Evolutionary conservation across 2,329 filamentous ascomycete genomes (phyloP), one percentile per base, ranked within the genome.

Genomic region (Pochonia chlamydosporia): DNA sequence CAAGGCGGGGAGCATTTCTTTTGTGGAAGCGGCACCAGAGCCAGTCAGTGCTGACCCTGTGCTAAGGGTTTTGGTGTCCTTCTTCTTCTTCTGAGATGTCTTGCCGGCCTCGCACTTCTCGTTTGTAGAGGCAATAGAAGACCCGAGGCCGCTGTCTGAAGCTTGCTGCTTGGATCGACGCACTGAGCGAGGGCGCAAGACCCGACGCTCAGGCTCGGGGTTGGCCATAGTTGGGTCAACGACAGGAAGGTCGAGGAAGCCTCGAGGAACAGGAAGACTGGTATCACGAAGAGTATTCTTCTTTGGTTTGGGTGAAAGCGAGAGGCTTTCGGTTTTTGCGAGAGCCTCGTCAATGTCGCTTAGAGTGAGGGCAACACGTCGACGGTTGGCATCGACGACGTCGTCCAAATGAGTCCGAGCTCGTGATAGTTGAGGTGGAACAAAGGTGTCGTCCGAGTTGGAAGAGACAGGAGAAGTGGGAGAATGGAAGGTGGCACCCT

Each of bases 111-210:
- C 64, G 54, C 70, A 64, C 62, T 80, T 77, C 54, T 79, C 74
- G 47, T 70, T 72, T 28, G 71, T 75, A 41, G 81, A 86, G 51
- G 75, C 79, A 59, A 96, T 76, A 36, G 90, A 96, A 37, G 89
- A 87, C 44, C 91, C 91, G 53, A 96, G 74, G 46, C 89, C 91
- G 64, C 90, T 95, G 70, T 96, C 91, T 14, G 89, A 93, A 49
- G 81, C 79, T 68, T 90, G 85, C 60, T 82, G 79, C 61, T 83
- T 77, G 37, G 73, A 74, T 50, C 72, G 70, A 61, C 81, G 76
- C 49, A 75, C 75, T 43, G 69, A 71, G 49, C 76, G 77, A 53
- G 76, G 74, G 49, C 76, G 79, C 53, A 77, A 64, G 35, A 76
- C 67, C 51, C 73, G 73, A 49, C 74, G 68, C 63, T 74, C 73